Percentiles rank a stretch among this genome's conserved stretches.
phyloP scores from a whole-genome alignment of 2,329 filamentous ascomycete species.

The Fusarium sp. region DNA sequence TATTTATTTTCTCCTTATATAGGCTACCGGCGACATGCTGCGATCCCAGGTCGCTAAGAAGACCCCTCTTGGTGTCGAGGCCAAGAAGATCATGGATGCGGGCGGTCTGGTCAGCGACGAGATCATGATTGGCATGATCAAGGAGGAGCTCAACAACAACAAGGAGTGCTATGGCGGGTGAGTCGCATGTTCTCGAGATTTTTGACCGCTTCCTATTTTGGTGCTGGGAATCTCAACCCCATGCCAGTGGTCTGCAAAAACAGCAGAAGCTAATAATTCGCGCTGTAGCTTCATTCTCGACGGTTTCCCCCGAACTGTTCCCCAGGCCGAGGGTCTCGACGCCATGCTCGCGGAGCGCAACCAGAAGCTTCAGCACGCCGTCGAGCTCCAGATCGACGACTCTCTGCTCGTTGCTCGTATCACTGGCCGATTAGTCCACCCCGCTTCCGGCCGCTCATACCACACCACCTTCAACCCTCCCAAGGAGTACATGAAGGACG shows the following conservation, averaged over 20 bases:
- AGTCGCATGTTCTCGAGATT: constrained; percentile 45
- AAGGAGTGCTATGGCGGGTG: constrained; percentile 97
- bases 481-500: constrained; percentile 93
- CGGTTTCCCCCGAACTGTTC: constrained; percentile 96
- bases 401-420: constrained; percentile 93
- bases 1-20: constrained; percentile 27
- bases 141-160: constrained; percentile 94
- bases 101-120: constrained; percentile 98
- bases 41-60: constrained; percentile 98
- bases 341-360: constrained; percentile 83
- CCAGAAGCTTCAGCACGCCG: constrained; percentile 90
- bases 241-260: constrained; percentile 22
- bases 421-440: constrained; percentile 95
- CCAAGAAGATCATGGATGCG: constrained; percentile 99
- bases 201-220: background rate
- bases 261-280: constrained; percentile 35
- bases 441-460: constrained; percentile 94
- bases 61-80: constrained; percentile 91
- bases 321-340: constrained; percentile 94
- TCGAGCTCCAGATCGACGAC: constrained; percentile 98
- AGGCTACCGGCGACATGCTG: constrained; percentile 99
- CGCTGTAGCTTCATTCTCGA: constrained; percentile 91
- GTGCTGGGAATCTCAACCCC: constrained; percentile 7
- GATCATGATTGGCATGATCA: constrained; percentile 99
- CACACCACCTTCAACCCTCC: constrained; percentile 99